Evolutionary conservation across 2,329 filamentous ascomycete species (phyloP).

Genomic region (Aspergillus texensis): DNA sequence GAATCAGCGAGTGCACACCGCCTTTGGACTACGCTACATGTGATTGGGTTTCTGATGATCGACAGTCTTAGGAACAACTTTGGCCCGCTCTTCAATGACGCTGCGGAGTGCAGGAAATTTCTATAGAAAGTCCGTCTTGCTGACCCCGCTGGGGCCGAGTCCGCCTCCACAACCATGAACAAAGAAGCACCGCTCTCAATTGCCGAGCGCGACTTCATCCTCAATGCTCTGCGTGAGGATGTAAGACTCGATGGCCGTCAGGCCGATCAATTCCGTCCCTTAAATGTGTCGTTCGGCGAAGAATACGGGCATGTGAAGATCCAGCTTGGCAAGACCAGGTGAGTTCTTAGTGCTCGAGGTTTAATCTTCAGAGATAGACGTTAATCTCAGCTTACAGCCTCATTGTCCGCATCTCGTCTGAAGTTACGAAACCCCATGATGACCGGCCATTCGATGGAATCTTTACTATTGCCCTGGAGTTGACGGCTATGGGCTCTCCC

Average conservation of each 20-base stretch:
- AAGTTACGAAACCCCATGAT: slow-evolving; percentile 80
- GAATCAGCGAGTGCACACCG: slow-evolving; percentile 17
- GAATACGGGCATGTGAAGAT: slow-evolving; percentile 91
- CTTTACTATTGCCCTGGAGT: slow-evolving; percentile 88
- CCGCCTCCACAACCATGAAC: slow-evolving; percentile 66
- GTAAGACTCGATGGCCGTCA: slow-evolving; percentile 81
- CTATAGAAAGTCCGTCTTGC: slow-evolving; percentile 18
- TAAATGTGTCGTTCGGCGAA: slow-evolving; percentile 81
- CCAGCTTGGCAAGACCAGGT: slow-evolving; percentile 87
- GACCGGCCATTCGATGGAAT: slow-evolving; percentile 95
- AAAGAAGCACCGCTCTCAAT: slow-evolving; percentile 88
- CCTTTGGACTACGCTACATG: not conserved
- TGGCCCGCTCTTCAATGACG: slow-evolving; percentile 21
- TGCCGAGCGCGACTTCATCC: slow-evolving; percentile 84
- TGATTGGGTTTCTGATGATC: slow-evolving; percentile 13
- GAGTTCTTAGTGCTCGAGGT: slow-evolving; percentile 25
- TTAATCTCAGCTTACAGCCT: slow-evolving; percentile 16
- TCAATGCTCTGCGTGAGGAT: slow-evolving; percentile 77
- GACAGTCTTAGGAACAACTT: slow-evolving; percentile 8
- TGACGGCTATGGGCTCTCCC: slow-evolving; percentile 89
- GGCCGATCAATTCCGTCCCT: slow-evolving; percentile 75
- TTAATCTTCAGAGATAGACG: not conserved
- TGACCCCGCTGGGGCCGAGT: slow-evolving; percentile 27
- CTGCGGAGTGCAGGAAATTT: slow-evolving; percentile 24
- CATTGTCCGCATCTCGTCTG: slow-evolving; percentile 80